Conservation (phyloP, 2,329 filamentous ascomycete genomes). For the Pseudocercospora musae region DNA sequence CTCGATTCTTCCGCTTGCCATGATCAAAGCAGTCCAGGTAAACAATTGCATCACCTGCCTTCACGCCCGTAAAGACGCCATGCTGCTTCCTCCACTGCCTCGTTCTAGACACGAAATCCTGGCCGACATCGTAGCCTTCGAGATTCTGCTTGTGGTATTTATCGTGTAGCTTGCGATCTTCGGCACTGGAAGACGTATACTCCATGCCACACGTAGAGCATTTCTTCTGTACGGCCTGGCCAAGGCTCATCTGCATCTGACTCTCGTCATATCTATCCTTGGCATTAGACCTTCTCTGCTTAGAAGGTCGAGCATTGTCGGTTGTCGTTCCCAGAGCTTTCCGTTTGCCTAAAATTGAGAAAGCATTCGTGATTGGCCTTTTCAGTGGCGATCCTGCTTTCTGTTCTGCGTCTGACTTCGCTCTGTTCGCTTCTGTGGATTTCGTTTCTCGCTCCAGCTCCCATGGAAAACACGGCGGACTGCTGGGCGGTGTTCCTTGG, state of each 20-base stretch:
- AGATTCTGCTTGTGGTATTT: constrained; percentile 62
- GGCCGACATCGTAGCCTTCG: constrained; percentile 60
- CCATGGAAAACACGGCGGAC: constrained; percentile 47
- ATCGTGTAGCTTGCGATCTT: constrained; percentile 61
- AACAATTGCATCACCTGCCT: constrained; percentile 50
- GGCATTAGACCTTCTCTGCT: constrained; percentile 30
- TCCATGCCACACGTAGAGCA: constrained; percentile 64
- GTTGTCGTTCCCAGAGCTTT: constrained; percentile 25
- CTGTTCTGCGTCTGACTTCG: constrained; percentile 26
- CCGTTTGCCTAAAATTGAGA: constrained; percentile 33
- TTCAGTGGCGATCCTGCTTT: constrained; percentile 16
- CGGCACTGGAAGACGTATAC: constrained; percentile 59
- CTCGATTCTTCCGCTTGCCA: constrained; percentile 52
- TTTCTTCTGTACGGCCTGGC: constrained; percentile 53
- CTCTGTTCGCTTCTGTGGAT: constrained; percentile 2
- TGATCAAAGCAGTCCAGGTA: constrained; percentile 56
- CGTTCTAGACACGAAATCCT: constrained; percentile 50
- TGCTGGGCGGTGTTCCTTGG: constrained; percentile 50
- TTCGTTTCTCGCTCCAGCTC: constrained; percentile 21
- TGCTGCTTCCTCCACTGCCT: not conserved
- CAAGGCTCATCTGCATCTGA: constrained; percentile 62
- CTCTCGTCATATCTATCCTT: constrained; percentile 40
- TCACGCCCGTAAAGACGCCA: constrained; percentile 18
- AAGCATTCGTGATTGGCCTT: constrained; percentile 29
- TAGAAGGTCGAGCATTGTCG: constrained; percentile 35